Percentiles rank a stretch among this genome's conserved stretches.
Evolutionary conservation across 148 eudicot genomes (phyloP).

Genomic region (Fagopyrum homotropicum): DNA sequence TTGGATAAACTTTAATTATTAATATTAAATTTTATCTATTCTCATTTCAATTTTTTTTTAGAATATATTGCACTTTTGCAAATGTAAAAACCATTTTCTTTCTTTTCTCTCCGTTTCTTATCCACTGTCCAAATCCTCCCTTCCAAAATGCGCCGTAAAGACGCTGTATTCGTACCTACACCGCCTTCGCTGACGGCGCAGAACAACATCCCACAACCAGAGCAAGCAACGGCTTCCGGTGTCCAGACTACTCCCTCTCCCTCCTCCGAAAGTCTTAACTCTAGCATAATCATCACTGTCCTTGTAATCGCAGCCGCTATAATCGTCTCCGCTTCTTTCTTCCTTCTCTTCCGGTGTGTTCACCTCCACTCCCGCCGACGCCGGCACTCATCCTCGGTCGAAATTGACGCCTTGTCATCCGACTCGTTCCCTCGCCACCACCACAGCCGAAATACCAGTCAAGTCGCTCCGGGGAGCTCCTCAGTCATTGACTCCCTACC

Average conservation of each 20-base stretch:
- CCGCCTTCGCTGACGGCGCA: background rate
- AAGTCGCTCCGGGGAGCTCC: constrained; percentile 4
- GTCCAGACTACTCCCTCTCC: background rate
- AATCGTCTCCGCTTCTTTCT: constrained; percentile 51
- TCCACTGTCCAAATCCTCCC: background rate
- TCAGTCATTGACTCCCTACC: constrained; percentile 51
- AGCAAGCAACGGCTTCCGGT: background rate
- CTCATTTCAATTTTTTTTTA: no score
- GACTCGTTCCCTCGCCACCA: background rate
- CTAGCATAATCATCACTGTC: constrained; percentile 28
- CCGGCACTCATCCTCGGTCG: constrained; percentile 9
- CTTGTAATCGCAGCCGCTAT: constrained; percentile 49
- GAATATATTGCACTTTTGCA: no score
- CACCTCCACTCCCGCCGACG: constrained; percentile 30
- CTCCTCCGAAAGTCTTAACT: background rate
- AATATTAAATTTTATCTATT: no score
- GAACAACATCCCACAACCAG: background rate
- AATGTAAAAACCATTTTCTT: background rate
- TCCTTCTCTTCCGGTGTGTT: constrained; percentile 50
- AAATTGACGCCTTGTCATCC: constrained; percentile 8
- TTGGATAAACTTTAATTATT: no score
- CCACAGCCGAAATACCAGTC: constrained; percentile 9
- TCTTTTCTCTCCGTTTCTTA: background rate
- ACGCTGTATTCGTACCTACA: constrained; percentile 6
- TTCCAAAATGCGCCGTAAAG: constrained; percentile 3